Percentiles rank a stretch among this genome's conserved stretches.
Conservation (phyloP, 495 filamentous ascomycete species). For the Penicillium coprophilum region DNA sequence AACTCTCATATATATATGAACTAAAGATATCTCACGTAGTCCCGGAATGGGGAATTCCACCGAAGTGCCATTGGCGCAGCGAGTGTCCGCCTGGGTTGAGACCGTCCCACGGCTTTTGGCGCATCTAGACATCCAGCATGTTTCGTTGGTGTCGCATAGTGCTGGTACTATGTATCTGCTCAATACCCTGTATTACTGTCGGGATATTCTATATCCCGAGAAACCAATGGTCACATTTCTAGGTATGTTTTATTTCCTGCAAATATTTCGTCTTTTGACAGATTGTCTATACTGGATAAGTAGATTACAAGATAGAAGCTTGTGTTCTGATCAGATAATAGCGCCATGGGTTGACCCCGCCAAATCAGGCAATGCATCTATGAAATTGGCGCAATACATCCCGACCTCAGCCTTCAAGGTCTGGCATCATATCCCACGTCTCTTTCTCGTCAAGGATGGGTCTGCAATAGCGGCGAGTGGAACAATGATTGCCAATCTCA, state of each 20-base stretch:
- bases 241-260: constrained; percentile 20
- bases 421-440: constrained; percentile 37
- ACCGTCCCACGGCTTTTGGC: constrained; percentile 41
- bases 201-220: constrained; percentile 37
- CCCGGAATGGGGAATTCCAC: constrained; percentile 49
- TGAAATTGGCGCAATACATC: constrained; percentile 31
- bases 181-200: constrained; percentile 41
- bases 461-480: constrained; percentile 28
- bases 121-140: constrained; percentile 39
- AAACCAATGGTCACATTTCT: constrained; percentile 37
- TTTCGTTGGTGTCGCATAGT: constrained; percentile 44
- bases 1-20: not conserved
- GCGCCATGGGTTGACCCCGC: constrained; percentile 50
- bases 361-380: constrained; percentile 31
- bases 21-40: constrained; percentile 1
- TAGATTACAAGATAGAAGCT: not conserved
- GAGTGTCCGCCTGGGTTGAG: constrained; percentile 44
- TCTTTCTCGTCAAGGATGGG: constrained; percentile 30
- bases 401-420: constrained; percentile 29
- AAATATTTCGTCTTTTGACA: not conserved
- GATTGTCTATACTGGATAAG: not conserved
- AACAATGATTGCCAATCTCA: constrained; percentile 14
- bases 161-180: constrained; percentile 50
- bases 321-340: constrained; percentile 15
- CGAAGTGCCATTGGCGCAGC: constrained; percentile 33